Evolutionary conservation across 164 flowering plant genomes (phyloP), one percentile per base, ranked within the genome.

Genomic region (Dillenia turbinata): DNA sequence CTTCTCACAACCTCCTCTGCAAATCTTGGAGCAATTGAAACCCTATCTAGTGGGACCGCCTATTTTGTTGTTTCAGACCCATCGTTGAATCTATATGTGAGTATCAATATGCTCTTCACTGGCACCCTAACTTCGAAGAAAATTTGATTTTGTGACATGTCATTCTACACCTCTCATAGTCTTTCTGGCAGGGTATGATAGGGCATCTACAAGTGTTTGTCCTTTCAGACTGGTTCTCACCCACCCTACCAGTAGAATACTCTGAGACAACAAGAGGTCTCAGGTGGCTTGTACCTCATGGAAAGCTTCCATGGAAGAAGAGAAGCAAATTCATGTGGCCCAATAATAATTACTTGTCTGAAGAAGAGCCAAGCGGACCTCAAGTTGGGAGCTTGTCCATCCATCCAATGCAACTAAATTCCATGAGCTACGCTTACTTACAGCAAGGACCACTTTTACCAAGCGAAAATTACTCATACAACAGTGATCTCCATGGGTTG

Each of bases 161-260:
- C 13, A 19, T 40, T 17, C 9, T 47, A 4, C 10, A 59, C 50
- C 10, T 33, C 8, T 26, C 45, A 44, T 47, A 12, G 49, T 52
- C 26, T 57, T 48, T 49, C 17, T 62, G 19, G 11, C 73, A 85
- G 85, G 87, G 87, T 55, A 78, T 79, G 75, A 62, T 76, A 10
- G 87, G 90, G 55, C 87, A 85, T 61, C 71, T 79, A 17, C 87
- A 83, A 71, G 81, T 78, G 44, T 78, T 81, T 69, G 84, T 73
- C 62, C 73, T 85, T 47, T 76, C 85, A 43, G 76, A 77, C 26
- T 75, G 90, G 83, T 56, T 83, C 67, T 68, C 76, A 24, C 59
- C 60, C 50, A 60, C 57, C 45, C 66, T 69, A 52, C 83, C 87
- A 17, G 51, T 67, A 52, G 83, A 75, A 59, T 83, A 79, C 72